Percentiles rank a stretch among this genome's conserved stretches.
Conservation (phyloP, 2,329 filamentous ascomycete genomes). For the Cladosporium sp. region DNA sequence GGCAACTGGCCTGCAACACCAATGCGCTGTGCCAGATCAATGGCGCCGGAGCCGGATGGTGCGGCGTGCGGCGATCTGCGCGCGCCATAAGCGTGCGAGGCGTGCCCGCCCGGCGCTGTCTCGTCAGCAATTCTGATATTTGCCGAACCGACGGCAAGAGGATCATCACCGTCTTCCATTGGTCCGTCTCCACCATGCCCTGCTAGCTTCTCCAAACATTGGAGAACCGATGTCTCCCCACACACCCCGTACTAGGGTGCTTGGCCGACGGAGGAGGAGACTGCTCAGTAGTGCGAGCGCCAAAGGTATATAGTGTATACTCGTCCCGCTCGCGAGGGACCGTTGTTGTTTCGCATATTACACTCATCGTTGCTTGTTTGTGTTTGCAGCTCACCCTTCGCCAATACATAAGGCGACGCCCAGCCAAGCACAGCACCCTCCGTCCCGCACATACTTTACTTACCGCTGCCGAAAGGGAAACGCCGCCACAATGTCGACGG, state of each 20-base stretch:
- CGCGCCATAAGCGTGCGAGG: neutral
- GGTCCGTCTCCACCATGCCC: slow-evolving; percentile 13
- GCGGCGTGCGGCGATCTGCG: slow-evolving; percentile 3
- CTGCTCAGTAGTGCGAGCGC: slow-evolving; percentile 8
- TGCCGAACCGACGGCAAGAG: slow-evolving; percentile 10
- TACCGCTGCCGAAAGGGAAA: no score
- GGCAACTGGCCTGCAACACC: neutral
- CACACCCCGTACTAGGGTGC: slow-evolving; percentile 7
- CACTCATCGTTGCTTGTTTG: slow-evolving; percentile 10
- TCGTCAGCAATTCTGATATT: slow-evolving; percentile 6
- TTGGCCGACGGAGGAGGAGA: slow-evolving; percentile 9
- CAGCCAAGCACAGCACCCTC: no score
- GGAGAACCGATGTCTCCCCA: slow-evolving; percentile 10
- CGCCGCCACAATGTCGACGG: slow-evolving; percentile 35
- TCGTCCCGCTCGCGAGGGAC: slow-evolving; percentile 1
- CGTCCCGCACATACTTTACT: no score
- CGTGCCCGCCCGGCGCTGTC: slow-evolving; percentile 1
- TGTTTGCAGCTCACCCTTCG: neutral
- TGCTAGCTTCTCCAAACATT: neutral
- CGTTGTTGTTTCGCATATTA: slow-evolving; percentile 4
- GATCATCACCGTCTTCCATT: slow-evolving; percentile 14
- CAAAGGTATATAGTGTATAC: slow-evolving; percentile 9
- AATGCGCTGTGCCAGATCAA: neutral
- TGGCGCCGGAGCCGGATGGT: neutral
- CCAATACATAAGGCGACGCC: neutral